phyloP scores from a whole-genome alignment of 768 basidiomycete species.

The Tylopilus plumbeoviolaceoides region DNA sequence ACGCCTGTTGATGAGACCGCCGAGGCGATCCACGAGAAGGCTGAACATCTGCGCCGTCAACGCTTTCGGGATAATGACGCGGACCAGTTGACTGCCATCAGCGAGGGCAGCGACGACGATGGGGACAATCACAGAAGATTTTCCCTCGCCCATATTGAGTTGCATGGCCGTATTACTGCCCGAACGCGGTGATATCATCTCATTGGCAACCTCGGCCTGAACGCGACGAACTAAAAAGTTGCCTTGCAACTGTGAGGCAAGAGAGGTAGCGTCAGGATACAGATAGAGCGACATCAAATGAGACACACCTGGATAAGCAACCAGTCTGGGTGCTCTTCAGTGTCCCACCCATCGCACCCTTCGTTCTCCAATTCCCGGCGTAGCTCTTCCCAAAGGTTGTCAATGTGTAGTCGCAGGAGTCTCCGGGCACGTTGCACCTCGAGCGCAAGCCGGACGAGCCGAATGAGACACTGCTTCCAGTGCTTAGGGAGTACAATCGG shows the following conservation, averaged over 20 bases:
- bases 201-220: conserved; percentile 38
- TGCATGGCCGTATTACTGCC: conserved; percentile 39
- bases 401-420: conserved; percentile 23
- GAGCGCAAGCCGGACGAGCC: conserved; percentile 27
- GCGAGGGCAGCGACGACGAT: conserved; percentile 38
- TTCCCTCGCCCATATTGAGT: conserved; percentile 57
- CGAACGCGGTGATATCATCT: conserved; percentile 43
- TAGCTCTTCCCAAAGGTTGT: conserved; percentile 29
- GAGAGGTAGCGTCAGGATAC: neutral
- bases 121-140: conserved; percentile 46
- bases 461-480: conserved; percentile 32
- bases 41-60: conserved; percentile 46
- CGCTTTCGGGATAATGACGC: conserved; percentile 47
- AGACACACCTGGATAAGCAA: conserved; percentile 40
- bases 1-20: conserved; percentile 42
- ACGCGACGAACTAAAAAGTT: conserved; percentile 41
- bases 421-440: conserved; percentile 36
- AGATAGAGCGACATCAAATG: neutral
- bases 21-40: conserved; percentile 38
- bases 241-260: conserved; percentile 38
- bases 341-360: conserved; percentile 20
- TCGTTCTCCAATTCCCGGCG: conserved; percentile 23
- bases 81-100: conserved; percentile 38
- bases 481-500: conserved; percentile 4
- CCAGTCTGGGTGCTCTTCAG: conserved; percentile 35